Evolutionary conservation across 805 yeast genomes (phyloP).

Genomic region (Suhomyces faveliae): DNA sequence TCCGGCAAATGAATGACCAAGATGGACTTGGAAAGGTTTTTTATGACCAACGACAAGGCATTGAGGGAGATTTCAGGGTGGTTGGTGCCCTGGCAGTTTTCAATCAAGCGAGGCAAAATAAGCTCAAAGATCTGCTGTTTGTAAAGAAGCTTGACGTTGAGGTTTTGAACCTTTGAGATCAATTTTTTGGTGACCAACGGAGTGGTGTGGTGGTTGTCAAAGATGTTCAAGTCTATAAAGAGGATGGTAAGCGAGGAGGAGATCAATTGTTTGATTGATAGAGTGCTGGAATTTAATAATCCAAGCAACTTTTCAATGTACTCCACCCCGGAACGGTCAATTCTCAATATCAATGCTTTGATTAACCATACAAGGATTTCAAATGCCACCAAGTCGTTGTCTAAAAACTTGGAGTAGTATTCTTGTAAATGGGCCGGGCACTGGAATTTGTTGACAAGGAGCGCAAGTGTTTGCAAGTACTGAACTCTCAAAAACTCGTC

Average conservation of each 20-base stretch:
- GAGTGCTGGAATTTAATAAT: constrained; percentile 32
- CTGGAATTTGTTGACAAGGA: constrained; percentile 49
- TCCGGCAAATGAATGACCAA: constrained; percentile 61
- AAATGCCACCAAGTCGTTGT: constrained; percentile 21
- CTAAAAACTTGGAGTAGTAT: not conserved
- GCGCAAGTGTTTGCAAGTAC: constrained; percentile 53
- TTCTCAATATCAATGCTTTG: constrained; percentile 65
- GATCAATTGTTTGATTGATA: constrained; percentile 15
- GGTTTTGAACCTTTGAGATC: constrained; percentile 47
- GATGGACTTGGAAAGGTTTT: constrained; percentile 60
- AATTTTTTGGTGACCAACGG: constrained; percentile 22
- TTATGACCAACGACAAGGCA: constrained; percentile 65
- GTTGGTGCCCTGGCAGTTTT: constrained; percentile 4
- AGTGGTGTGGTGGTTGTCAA: constrained; percentile 41
- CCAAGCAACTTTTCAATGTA: constrained; percentile 20
- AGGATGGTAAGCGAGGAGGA: constrained; percentile 63
- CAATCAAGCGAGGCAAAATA: constrained; percentile 55
- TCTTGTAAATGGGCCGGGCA: not conserved
- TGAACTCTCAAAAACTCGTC: constrained; percentile 45
- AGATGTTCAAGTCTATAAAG: constrained; percentile 63
- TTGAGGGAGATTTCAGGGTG: constrained; percentile 50
- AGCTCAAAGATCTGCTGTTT: constrained; percentile 76
- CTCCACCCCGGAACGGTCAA: constrained; percentile 38
- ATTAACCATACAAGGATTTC: constrained; percentile 69
- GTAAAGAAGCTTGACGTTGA: constrained; percentile 65